phyloP scores from a whole-genome alignment of 1,284 basidiomycete genomes.

The Pseudozyma sp. region DNA sequence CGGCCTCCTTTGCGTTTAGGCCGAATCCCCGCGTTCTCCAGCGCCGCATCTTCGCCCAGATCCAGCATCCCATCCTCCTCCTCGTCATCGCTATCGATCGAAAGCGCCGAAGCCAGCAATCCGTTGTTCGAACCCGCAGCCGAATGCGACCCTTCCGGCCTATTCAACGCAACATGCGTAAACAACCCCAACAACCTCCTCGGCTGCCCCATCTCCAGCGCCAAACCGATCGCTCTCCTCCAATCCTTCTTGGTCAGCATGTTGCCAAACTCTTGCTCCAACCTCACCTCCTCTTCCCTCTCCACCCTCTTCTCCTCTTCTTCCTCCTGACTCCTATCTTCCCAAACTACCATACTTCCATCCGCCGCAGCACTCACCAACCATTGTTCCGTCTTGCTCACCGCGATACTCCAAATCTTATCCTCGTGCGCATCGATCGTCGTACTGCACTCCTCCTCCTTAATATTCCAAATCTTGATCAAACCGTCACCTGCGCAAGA shows the following conservation, averaged over 20 bases:
- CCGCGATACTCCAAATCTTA: constrained; percentile 90
- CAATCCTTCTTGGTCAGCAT: constrained; percentile 90
- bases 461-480: constrained; percentile 94
- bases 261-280: constrained; percentile 95
- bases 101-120: constrained; percentile 6
- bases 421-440: constrained; percentile 95
- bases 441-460: constrained; percentile 81
- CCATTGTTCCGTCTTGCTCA: constrained; percentile 80
- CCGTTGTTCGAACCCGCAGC: not conserved
- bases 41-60: constrained; percentile 7
- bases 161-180: constrained; percentile 64
- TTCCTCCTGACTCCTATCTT: constrained; percentile 81
- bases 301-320: constrained; percentile 70
- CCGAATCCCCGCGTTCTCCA: constrained; percentile 6
- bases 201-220: constrained; percentile 91
- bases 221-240: constrained; percentile 87
- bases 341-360: constrained; percentile 91
- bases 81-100: constrained; percentile 11
- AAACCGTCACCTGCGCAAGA: constrained; percentile 92
- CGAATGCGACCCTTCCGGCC: constrained; percentile 34
- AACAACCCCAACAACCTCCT: constrained; percentile 87
- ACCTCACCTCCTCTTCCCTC: constrained; percentile 49
- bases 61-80: constrained; percentile 2
- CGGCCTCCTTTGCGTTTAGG: not conserved
- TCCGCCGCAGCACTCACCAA: constrained; percentile 94